Conservation (phyloP, 2,329 filamentous ascomycete species). For the Saccharata proteae region DNA sequence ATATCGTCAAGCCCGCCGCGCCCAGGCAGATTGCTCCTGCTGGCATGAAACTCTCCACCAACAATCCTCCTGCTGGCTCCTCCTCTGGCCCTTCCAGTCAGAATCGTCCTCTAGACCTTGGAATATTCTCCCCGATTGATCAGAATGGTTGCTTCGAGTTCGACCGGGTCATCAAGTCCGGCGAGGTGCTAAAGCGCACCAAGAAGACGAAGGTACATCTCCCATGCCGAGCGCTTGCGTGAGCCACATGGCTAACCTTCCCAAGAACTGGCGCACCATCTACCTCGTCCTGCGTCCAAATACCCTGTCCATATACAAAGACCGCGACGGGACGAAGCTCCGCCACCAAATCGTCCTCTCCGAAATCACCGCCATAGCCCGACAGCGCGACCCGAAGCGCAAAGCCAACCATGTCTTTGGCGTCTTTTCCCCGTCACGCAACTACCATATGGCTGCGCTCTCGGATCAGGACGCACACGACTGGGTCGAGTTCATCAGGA, state of each 20-base stretch:
- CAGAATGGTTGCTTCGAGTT: slow-evolving; percentile 94
- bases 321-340: slow-evolving; percentile 78
- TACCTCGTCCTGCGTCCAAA: slow-evolving; percentile 86
- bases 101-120: slow-evolving; percentile 28
- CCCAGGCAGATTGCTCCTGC: slow-evolving; percentile 14
- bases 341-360: slow-evolving; percentile 78
- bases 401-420: slow-evolving; percentile 82
- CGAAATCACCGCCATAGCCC: slow-evolving; percentile 81
- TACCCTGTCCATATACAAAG: slow-evolving; percentile 83
- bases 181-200: slow-evolving; percentile 75
- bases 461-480: slow-evolving; percentile 64
- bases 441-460: slow-evolving; percentile 77
- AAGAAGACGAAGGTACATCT: slow-evolving; percentile 74
- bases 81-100: too few relatives aligned
- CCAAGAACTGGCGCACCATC: slow-evolving; percentile 76
- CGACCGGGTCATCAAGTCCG: slow-evolving; percentile 83
- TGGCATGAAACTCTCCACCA: slow-evolving; percentile 18
- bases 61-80: slow-evolving; percentile 14
- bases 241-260: slow-evolving; percentile 9
- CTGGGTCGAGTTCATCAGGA: slow-evolving; percentile 75
- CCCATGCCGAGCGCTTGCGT: slow-evolving; percentile 3
- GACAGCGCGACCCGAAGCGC: slow-evolving; percentile 79
- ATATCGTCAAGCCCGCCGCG: slow-evolving; percentile 16
- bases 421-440: slow-evolving; percentile 79
- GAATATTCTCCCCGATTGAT: slow-evolving; percentile 74